Evolutionary conservation across 2,329 filamentous ascomycete species (phyloP).

Genomic region (Fusarium succisae): DNA sequence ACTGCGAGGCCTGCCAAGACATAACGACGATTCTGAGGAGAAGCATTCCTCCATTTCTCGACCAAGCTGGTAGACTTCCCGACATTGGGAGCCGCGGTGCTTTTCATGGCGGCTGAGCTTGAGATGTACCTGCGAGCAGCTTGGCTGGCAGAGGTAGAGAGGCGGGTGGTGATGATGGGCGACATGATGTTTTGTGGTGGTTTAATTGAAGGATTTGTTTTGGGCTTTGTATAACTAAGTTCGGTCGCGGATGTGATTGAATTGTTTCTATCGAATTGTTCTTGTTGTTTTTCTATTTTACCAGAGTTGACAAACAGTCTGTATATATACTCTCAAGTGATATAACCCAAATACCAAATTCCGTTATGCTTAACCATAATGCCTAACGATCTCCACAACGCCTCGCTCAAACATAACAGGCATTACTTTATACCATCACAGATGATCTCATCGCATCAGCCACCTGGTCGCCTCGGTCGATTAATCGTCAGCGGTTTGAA

Average conservation of each 20-base stretch:
- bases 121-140: constrained; percentile 36
- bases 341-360: neutral
- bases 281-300: neutral
- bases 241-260: neutral
- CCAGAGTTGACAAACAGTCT: neutral
- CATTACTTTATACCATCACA: constrained; percentile 3
- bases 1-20: constrained; percentile 31
- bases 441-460: constrained; percentile 14
- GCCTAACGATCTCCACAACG: constrained; percentile 11
- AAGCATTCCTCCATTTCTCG: constrained; percentile 43
- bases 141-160: constrained; percentile 19
- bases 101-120: constrained; percentile 26
- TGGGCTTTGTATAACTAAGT: neutral
- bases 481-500: constrained; percentile 67
- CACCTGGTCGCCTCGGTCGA: constrained; percentile 46
- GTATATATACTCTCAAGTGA: constrained; percentile 20
- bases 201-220: neutral
- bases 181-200: constrained; percentile 29
- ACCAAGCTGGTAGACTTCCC: neutral
- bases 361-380: constrained; percentile 41
- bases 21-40: constrained; percentile 41
- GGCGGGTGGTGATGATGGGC: constrained; percentile 26
- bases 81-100: neutral
- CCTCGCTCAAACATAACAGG: constrained; percentile 9
- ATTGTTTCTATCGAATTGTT: neutral